A percentile compares a stretch with the other conserved stretches of the same genome.
These are phyloP conservation scores for Scutellaria barbata DNA, from an alignment of 257 asterid genomes.

Conservation along the genomic window DNA sequence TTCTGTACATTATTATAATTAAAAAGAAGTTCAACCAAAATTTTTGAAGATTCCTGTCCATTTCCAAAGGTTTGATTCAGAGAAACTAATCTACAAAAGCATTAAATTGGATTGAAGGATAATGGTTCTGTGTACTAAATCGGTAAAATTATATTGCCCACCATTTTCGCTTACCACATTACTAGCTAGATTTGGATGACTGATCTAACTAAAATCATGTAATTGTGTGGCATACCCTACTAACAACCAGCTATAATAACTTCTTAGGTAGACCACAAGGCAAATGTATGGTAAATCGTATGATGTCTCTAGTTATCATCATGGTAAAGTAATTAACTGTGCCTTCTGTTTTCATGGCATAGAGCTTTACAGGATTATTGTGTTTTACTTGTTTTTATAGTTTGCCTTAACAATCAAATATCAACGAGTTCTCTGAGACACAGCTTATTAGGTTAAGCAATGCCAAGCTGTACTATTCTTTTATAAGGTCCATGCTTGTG, in stretches of 20 bases:
- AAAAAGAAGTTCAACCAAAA: neutral
- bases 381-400: too few relatives aligned
- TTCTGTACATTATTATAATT: neutral
- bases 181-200: neutral
- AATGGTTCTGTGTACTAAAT: neutral
- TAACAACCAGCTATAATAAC: too few relatives aligned
- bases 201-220: neutral
- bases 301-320: too few relatives aligned
- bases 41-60: neutral
- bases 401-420: neutral
- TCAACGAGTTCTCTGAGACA: neutral
- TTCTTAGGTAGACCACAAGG: too few relatives aligned
- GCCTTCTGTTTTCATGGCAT: too few relatives aligned
- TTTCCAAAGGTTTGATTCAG: neutral
- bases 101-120: neutral
- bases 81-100: neutral
- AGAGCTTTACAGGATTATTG: too few relatives aligned
- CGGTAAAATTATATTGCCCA: neutral
- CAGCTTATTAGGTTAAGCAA: too few relatives aligned
- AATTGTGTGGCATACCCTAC: constrained; percentile 6
- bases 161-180: neutral
- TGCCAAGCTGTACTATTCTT: neutral
- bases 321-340: too few relatives aligned
- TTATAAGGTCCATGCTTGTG: neutral
- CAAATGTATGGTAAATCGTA: too few relatives aligned